phyloP scores from a whole-genome alignment of 2,329 filamentous ascomycete species.

The Colletotrichum tofieldiae region DNA sequence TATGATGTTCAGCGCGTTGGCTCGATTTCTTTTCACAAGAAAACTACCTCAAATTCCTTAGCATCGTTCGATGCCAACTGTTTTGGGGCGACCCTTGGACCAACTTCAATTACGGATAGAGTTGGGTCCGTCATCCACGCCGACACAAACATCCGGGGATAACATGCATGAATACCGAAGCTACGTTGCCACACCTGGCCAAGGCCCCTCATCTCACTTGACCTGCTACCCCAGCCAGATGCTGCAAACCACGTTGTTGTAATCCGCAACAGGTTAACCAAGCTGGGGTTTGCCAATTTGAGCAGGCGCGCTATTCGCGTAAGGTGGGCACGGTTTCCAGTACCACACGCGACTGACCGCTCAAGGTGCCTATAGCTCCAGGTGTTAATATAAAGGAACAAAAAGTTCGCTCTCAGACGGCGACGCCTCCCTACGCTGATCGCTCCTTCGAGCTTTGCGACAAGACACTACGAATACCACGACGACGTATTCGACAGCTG shows the following conservation, averaged over 20 bases:
- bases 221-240: background rate
- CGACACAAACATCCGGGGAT: background rate
- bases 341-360: conserved; percentile 6
- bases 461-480: too few relatives aligned
- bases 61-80: background rate
- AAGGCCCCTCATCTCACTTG: background rate
- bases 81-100: background rate
- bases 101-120: background rate
- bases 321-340: background rate
- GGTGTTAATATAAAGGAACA: background rate
- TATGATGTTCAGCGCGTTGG: background rate
- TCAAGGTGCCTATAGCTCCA: background rate
- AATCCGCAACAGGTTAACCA: background rate
- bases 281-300: background rate
- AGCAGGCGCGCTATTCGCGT: background rate
- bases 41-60: too few relatives aligned
- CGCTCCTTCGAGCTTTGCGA: background rate
- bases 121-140: background rate
- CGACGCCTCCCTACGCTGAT: background rate
- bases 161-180: too few relatives aligned
- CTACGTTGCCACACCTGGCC: background rate
- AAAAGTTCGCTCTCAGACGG: background rate
- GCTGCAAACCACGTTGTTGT: background rate
- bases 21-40: too few relatives aligned
- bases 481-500: background rate